phyloP scores from a whole-genome alignment of 78 protist genomes.

The Tieghemostelium lacteum region DNA sequence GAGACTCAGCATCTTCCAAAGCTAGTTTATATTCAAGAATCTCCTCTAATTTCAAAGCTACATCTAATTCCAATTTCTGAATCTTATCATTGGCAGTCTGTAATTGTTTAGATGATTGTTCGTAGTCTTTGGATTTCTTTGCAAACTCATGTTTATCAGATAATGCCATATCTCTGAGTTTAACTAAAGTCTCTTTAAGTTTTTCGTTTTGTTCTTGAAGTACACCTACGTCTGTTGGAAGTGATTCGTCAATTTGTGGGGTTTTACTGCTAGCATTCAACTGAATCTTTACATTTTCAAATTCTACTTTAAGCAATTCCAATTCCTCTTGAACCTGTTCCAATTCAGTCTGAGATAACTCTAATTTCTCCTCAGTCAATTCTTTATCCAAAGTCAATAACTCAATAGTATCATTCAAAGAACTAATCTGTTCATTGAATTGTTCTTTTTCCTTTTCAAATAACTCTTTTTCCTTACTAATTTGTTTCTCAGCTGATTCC shows the following conservation, averaged over 20 bases:
- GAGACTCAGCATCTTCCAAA: constrained; percentile 54
- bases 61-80: constrained; percentile 30
- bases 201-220: constrained; percentile 73
- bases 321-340: constrained; percentile 42
- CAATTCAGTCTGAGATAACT: constrained; percentile 22
- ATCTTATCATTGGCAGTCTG: constrained; percentile 15
- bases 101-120: constrained; percentile 14
- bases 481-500: constrained; percentile 35
- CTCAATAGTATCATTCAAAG: constrained; percentile 34
- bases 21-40: constrained; percentile 58
- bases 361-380: constrained; percentile 73
- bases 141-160: constrained; percentile 73
- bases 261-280: constrained; percentile 10
- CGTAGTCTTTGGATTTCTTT: constrained; percentile 63
- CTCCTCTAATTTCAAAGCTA: constrained; percentile 37
- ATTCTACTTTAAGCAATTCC: constrained; percentile 32
- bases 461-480: constrained; percentile 21
- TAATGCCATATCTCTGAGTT: constrained; percentile 65
- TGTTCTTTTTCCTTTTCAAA: constrained; percentile 39
- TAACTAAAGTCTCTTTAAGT: constrained; percentile 71
- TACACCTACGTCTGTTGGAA: constrained; percentile 27
- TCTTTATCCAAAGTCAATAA: constrained; percentile 67
- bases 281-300: constrained; percentile 9
- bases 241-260: background rate
- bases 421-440: constrained; percentile 60